phyloP scores from a whole-genome alignment of 805 yeast species.

The Priceomyces haplophilus region DNA sequence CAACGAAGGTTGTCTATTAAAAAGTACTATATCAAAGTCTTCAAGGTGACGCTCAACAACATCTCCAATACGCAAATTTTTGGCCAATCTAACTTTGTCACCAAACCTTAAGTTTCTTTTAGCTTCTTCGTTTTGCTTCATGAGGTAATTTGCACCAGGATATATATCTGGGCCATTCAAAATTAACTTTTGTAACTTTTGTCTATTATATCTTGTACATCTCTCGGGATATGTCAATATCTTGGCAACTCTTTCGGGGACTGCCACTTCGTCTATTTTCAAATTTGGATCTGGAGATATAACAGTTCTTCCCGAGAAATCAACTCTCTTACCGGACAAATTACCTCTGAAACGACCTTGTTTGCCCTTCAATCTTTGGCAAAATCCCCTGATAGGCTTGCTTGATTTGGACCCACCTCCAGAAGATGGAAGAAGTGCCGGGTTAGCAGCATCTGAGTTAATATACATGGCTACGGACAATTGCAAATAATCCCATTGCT shows the following conservation, averaged over 20 bases:
- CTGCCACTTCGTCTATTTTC: conserved; percentile 95
- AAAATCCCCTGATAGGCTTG: conserved; percentile 87
- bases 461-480: conserved; percentile 95
- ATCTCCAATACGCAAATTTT: conserved; percentile 78
- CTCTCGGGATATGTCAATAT: conserved; percentile 94
- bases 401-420: conserved; percentile 53
- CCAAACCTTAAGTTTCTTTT: conserved; percentile 89
- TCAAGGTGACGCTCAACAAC: conserved; percentile 94
- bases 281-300: conserved; percentile 98
- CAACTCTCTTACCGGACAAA: conserved; percentile 96
- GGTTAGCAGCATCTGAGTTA: conserved; percentile 89
- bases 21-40: conserved; percentile 93
- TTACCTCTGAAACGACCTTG: conserved; percentile 99
- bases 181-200: conserved; percentile 70
- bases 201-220: conserved; percentile 82
- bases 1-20: conserved; percentile 96
- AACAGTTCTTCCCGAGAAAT: conserved; percentile 96
- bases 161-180: conserved; percentile 82
- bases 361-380: conserved; percentile 96
- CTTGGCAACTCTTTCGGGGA: conserved; percentile 95
- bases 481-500: conserved; percentile 98
- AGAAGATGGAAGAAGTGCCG: conserved; percentile 70
- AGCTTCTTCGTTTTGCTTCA: conserved; percentile 78
- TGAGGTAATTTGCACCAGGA: conserved; percentile 94
- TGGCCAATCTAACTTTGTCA: conserved; percentile 74